A percentile compares a stretch with the other conserved stretches of the same genome.
phyloP scores from a whole-genome alignment of 192 early-diverging fungal genomes.

The Backusella westeae region DNA sequence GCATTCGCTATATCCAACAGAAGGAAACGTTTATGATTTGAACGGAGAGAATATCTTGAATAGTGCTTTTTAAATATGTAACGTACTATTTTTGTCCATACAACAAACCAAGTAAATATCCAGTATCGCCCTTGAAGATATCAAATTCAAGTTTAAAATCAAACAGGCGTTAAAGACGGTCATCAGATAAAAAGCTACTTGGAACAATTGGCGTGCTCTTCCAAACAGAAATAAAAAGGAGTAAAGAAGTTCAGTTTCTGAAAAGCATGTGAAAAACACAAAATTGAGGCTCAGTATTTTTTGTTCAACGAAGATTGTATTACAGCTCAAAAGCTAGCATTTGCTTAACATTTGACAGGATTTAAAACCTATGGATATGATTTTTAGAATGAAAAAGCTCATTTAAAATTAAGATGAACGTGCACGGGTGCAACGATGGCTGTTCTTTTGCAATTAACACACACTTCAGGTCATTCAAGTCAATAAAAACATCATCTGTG shows the following conservation, averaged over 20 bases:
- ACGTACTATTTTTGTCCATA: neutral
- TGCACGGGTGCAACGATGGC: neutral
- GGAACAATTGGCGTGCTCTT: neutral
- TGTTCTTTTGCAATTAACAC: neutral
- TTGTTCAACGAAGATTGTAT: neutral
- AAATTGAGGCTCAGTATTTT: neutral
- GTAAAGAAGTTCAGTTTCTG: neutral
- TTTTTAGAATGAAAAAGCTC: neutral
- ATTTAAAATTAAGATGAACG: neutral
- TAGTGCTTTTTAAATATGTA: neutral
- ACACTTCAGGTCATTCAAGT: neutral
- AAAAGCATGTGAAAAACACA: neutral
- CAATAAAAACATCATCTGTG: neutral
- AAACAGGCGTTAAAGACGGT: neutral
- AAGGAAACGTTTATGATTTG: neutral
- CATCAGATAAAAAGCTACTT: neutral
- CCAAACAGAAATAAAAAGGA: neutral
- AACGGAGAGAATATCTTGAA: neutral
- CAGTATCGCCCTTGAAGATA: neutral
- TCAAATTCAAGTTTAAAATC: neutral
- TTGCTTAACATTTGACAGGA: neutral
- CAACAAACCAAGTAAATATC: neutral
- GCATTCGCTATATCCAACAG: neutral
- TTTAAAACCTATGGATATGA: neutral
- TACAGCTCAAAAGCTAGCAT: neutral